A percentile compares a stretch with the other conserved stretches of the same genome.
Evolutionary conservation across 1,284 basidiomycete species (phyloP).

Genomic region (Testicularia cyperi): DNA sequence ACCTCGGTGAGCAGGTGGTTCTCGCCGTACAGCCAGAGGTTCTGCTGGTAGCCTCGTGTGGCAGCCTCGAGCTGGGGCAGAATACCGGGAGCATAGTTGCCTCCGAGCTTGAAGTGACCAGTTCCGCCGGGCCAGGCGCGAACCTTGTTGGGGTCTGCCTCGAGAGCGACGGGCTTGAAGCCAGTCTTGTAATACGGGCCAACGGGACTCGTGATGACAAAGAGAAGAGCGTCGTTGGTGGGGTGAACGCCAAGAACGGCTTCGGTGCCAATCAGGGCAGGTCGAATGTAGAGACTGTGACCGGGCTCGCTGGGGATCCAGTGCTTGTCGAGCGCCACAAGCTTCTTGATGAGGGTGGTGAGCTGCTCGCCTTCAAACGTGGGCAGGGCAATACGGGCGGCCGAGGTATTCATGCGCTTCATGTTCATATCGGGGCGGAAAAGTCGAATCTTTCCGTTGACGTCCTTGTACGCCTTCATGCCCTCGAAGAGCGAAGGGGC

Average conservation of each 20-base stretch:
- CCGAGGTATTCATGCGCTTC: conserved; percentile 73
- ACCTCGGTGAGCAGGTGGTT: conserved; percentile 60
- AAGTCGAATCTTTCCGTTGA: conserved; percentile 76
- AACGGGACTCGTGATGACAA: conserved; percentile 86
- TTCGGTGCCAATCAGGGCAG: conserved; percentile 87
- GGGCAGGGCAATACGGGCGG: conserved; percentile 70
- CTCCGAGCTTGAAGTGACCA: conserved; percentile 57
- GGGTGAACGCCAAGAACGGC: conserved; percentile 83
- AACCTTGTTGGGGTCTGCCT: conserved; percentile 86
- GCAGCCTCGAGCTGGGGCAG: conserved; percentile 80
- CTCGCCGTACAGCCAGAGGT: conserved; percentile 78
- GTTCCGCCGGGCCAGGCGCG: conserved; percentile 59
- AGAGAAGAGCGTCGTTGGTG: conserved; percentile 83
- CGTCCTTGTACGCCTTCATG: conserved; percentile 88
- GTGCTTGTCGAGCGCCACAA: conserved; percentile 80
- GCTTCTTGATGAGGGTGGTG: conserved; percentile 82
- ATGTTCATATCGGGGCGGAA: conserved; percentile 99
- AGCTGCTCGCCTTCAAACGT: conserved; percentile 79
- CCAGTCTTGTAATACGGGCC: conserved; percentile 87
- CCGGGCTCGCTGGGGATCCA: conserved; percentile 91
- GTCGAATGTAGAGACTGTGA: conserved; percentile 83
- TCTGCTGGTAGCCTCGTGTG: conserved; percentile 83
- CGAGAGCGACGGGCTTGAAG: conserved; percentile 91
- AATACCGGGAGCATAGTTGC: conserved; percentile 57
- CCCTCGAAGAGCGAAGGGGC: conserved; percentile 88